Percentiles rank a stretch among this genome's conserved stretches.
Evolutionary conservation across 257 asterid species (phyloP).

Genomic region (Echium plantagineum): DNA sequence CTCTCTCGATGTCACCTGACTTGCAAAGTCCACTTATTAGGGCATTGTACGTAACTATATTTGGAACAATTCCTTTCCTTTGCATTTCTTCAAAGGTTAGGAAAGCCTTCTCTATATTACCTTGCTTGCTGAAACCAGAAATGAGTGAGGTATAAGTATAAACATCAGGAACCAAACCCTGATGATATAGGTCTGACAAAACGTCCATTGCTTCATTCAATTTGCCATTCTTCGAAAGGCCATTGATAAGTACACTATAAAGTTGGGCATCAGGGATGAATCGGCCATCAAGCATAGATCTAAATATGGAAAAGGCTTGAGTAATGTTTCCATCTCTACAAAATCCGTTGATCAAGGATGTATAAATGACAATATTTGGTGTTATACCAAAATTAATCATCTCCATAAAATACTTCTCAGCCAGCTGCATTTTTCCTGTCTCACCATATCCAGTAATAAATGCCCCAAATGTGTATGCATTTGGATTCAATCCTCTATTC

Average conservation of each 20-base stretch:
- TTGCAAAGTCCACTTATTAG: constrained; percentile 62
- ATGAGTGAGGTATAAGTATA: constrained; percentile 63
- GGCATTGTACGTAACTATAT: constrained; percentile 70
- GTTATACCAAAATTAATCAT: constrained; percentile 58
- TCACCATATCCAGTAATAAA: constrained; percentile 49
- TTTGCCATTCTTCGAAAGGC: constrained; percentile 59
- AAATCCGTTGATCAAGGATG: constrained; percentile 53
- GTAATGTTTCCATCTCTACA: constrained; percentile 48
- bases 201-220: constrained; percentile 55
- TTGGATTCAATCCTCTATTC: constrained; percentile 47
- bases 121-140: constrained; percentile 65
- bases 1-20: constrained; percentile 50
- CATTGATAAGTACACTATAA: constrained; percentile 54
- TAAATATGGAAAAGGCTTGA: constrained; percentile 51
- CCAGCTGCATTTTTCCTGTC: constrained; percentile 49
- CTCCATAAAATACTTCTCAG: constrained; percentile 52
- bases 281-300: constrained; percentile 33
- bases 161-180: constrained; percentile 60
- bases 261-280: constrained; percentile 52
- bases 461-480: constrained; percentile 69
- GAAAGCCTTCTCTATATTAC: constrained; percentile 56
- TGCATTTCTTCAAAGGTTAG: constrained; percentile 55
- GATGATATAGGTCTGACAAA: constrained; percentile 44
- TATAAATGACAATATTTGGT: constrained; percentile 47
- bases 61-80: constrained; percentile 51